phyloP scores from a whole-genome alignment of 1,139 yeast species.

The Debaryomyces udenii region DNA sequence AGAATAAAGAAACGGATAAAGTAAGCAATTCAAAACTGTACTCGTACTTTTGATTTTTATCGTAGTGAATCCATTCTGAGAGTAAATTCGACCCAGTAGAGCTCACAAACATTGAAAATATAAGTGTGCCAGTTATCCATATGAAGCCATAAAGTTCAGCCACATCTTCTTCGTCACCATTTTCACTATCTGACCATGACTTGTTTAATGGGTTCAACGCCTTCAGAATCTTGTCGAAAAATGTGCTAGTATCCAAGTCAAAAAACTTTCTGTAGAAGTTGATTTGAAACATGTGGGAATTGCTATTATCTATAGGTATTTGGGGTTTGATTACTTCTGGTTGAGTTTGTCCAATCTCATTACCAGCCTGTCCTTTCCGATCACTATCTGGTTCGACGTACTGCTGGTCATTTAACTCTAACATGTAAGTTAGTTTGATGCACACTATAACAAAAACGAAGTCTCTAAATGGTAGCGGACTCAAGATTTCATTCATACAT shows the following conservation, averaged over 20 bases:
- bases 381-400: constrained; percentile 10
- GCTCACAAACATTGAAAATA: constrained; percentile 71
- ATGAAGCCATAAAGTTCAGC: constrained; percentile 80
- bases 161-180: constrained; percentile 38
- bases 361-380: constrained; percentile 9
- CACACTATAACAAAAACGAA: no score
- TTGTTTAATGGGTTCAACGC: constrained; percentile 50
- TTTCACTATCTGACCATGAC: constrained; percentile 20
- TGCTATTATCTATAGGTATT: constrained; percentile 17
- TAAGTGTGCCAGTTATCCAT: constrained; percentile 83
- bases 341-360: constrained; percentile 9
- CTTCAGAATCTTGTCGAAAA: constrained; percentile 45
- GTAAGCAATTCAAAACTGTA: constrained; percentile 66
- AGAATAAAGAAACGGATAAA: constrained; percentile 65
- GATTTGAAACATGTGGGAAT: constrained; percentile 54
- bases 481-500: no score
- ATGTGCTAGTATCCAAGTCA: constrained; percentile 65
- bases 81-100: constrained; percentile 56
- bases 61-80: constrained; percentile 48
- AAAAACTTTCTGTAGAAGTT: constrained; percentile 61
- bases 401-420: constrained; percentile 1
- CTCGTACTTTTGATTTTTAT: constrained; percentile 46
- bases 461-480: no score
- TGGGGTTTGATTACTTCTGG: constrained; percentile 25
- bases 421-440: not conserved